These are phyloP conservation scores for Prunus padus DNA, from an alignment of 306 rosid genomes.

Conservation along the genomic window DNA sequence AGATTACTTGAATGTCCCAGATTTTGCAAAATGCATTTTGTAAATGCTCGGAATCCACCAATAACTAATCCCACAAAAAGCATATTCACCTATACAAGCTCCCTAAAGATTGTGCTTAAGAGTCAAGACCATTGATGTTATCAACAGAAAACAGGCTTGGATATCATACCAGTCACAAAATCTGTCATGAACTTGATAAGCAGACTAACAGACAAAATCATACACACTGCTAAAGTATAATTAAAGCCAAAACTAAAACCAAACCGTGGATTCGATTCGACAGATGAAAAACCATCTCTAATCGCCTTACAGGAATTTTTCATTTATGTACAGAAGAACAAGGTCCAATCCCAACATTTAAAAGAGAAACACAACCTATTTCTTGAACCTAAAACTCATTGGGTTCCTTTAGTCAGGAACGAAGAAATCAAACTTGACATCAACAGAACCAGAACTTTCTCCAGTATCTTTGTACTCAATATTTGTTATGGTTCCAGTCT, in stretches of 20 bases:
- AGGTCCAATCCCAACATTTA: constrained; percentile 15
- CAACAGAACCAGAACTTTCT: constrained; percentile 68
- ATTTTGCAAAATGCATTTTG: no score
- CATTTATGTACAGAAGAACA: constrained; percentile 35
- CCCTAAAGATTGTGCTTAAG: no score
- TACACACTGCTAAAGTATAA: no score
- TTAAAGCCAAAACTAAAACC: constrained; percentile 10
- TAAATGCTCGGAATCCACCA: no score
- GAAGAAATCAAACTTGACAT: constrained; percentile 52
- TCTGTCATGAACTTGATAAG: background rate
- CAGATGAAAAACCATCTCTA: constrained; percentile 18
- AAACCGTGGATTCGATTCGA: constrained; percentile 7
- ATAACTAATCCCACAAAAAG: no score
- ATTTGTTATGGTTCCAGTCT: constrained; percentile 71
- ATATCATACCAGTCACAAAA: background rate
- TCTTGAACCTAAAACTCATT: constrained; percentile 4
- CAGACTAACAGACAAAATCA: no score
- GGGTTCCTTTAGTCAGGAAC: constrained; percentile 42
- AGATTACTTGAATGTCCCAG: no score
- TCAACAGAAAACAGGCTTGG: no score
- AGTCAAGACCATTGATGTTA: no score
- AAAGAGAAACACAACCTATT: constrained; percentile 10
- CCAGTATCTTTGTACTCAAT: constrained; percentile 84
- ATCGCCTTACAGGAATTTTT: background rate
- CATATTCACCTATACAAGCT: no score